A percentile compares a stretch with the other conserved stretches of the same genome.
These are phyloP conservation scores for Talaromyces sp. DNA, from an alignment of 2,329 filamentous ascomycete genomes.

Conservation along the genomic window DNA sequence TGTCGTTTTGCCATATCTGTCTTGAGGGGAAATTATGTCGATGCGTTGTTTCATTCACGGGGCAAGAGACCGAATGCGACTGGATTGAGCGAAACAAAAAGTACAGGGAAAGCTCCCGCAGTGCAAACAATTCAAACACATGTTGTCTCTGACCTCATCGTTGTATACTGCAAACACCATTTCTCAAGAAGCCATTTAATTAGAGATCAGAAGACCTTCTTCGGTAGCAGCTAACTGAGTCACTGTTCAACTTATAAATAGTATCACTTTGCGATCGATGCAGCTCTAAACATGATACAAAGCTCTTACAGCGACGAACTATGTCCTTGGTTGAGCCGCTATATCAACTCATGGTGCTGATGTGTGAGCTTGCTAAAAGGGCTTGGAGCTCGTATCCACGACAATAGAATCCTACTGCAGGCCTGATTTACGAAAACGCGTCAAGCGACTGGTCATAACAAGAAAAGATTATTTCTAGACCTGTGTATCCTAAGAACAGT, in stretches of 20 bases:
- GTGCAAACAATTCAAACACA: conserved; percentile 16
- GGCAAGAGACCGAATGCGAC: not conserved
- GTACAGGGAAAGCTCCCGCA: conserved; percentile 5
- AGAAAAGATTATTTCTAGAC: conserved; percentile 4
- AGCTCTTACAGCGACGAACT: not conserved
- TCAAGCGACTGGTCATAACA: not conserved
- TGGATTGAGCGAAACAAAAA: conserved; percentile 10
- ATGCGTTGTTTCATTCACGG: conserved; percentile 14
- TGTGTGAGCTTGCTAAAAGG: not conserved
- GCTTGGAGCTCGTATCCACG: not conserved
- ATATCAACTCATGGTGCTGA: not conserved
- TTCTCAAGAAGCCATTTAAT: not conserved
- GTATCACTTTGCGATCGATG: not conserved
- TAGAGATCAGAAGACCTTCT: too few species aligned
- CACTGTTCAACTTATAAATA: not conserved
- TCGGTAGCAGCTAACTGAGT: too few species aligned
- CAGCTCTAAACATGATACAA: not conserved
- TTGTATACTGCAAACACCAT: not conserved
- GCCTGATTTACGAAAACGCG: not conserved
- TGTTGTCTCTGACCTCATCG: not conserved
- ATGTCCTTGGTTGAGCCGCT: too few species aligned
- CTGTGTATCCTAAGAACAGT: conserved; percentile 8
- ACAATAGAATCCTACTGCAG: not conserved
- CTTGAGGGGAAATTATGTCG: conserved; percentile 8
- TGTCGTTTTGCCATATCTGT: conserved; percentile 46